Evolutionary conservation across 257 asterid species (phyloP), one percentile per base, ranked within the genome.

Genomic region (Orobanche coerulescens): DNA sequence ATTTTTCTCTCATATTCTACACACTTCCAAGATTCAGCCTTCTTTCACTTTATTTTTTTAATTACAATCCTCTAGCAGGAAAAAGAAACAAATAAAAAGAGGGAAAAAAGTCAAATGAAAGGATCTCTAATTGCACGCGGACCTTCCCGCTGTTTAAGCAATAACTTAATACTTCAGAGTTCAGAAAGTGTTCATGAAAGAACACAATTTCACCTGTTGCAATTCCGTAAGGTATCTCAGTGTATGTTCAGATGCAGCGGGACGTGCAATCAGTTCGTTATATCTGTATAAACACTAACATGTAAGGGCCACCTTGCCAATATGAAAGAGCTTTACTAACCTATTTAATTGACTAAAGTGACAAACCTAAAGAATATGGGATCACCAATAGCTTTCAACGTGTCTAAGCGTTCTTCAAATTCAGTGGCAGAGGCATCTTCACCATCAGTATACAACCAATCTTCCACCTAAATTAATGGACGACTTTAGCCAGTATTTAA

Each of bases 361-460:
- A 47, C 76, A 57, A 59, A 93, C 98, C 98, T 89, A 55, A 86
- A 78, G 76, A 80, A 84, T 79, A 93, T 93, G 16, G 98, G 98
- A 69, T 89, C 98, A 14, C 97, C 97, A 62, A 89, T 64, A 73
- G 96, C 82, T 70, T 87, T 89, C 81, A 93, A 71, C 79, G 59
- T 77, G 66, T 93, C 93, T 68, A 89, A 74, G 51, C 78, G 94
- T 73, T 84, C 79, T 78, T 86, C 76, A 73, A 93, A 93, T 69
- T 89, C 91, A 69, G 82, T 43, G 50, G 95, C 96, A 74, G 95
- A 81, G 69, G 97, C 99, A 79, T 93, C 99, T 81, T 93, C 99
- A 64, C 97, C 99, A 73, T 93, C 99, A 73, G 92, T 86, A 71
- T 93, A 93, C 79, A 93, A 69, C 99, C 99, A 93, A 18, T 93